Percentiles rank a stretch among this genome's conserved stretches.
phyloP scores from a whole-genome alignment of 768 basidiomycete genomes.

The Leucogyrophana mollusca region DNA sequence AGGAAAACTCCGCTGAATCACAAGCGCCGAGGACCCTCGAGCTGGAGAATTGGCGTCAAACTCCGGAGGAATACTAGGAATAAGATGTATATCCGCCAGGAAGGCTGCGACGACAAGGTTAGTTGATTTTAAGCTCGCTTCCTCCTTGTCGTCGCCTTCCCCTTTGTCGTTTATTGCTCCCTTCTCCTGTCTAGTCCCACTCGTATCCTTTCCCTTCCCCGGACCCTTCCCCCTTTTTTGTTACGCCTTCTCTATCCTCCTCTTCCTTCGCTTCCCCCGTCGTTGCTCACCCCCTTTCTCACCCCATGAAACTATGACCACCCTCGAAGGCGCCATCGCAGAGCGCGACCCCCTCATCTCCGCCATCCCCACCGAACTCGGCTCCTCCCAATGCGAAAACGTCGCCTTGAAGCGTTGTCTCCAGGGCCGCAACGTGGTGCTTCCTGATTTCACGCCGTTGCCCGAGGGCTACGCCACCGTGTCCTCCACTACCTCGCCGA shows the following conservation, averaged over 20 bases:
- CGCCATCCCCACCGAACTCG: conserved; percentile 81
- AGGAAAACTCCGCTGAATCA: conserved; percentile 11
- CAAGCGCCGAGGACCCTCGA: conserved; percentile 20
- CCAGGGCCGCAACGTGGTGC: conserved; percentile 54
- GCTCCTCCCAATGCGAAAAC: conserved; percentile 72
- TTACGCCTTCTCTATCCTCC: too few relatives aligned
- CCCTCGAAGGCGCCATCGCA: conserved; percentile 90
- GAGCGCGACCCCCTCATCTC: conserved; percentile 90
- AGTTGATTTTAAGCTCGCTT: too few relatives aligned
- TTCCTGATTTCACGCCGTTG: conserved; percentile 46
- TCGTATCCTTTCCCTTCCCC: too few relatives aligned
- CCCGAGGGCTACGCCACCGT: conserved; percentile 29
- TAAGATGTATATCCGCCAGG: conserved; percentile 92
- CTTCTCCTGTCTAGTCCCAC: too few relatives aligned
- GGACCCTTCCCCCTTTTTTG: too few relatives aligned
- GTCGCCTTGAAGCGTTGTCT: conserved; percentile 70
- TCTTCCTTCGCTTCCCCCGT: too few relatives aligned
- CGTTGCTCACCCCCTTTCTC: not conserved
- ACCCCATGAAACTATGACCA: conserved; percentile 84
- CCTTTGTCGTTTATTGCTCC: too few relatives aligned
- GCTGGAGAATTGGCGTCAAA: conserved; percentile 80
- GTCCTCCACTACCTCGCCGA: conserved; percentile 24
- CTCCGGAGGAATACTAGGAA: conserved; percentile 93
- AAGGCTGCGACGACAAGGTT: conserved; percentile 90
- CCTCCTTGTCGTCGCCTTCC: too few relatives aligned